Conservation (phyloP, 371 early-diverging fungal genomes). For the Smittium culicis region DNA sequence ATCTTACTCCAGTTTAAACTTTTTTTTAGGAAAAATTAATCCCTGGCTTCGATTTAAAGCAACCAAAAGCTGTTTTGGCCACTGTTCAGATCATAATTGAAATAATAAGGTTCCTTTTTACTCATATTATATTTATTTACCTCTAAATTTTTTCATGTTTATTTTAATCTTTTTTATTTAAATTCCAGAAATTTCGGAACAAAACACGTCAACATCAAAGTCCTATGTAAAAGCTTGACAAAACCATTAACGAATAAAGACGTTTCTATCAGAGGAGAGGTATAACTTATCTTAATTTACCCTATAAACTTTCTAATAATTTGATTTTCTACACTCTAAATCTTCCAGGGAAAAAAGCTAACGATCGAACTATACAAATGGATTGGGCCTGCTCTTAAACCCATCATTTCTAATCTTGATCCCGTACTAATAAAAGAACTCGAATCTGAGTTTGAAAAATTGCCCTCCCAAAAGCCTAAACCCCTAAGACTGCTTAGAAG, state of each 20-base stretch:
- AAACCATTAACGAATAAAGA: constrained; percentile 87
- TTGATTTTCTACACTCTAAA: constrained; percentile 19
- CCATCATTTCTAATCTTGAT: constrained; percentile 26
- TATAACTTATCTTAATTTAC: constrained; percentile 13
- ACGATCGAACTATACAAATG: constrained; percentile 31
- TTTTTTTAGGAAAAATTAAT: constrained; percentile 34
- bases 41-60: constrained; percentile 65
- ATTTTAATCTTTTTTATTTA: background rate
- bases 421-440: constrained; percentile 62
- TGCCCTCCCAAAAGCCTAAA: constrained; percentile 45
- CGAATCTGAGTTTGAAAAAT: constrained; percentile 58
- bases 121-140: background rate
- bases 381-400: constrained; percentile 30
- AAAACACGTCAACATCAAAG: constrained; percentile 61
- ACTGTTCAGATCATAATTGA: constrained; percentile 54
- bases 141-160: background rate
- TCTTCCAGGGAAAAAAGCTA: constrained; percentile 25
- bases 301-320: constrained; percentile 20
- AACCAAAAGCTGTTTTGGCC: constrained; percentile 78
- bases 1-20: constrained; percentile 7
- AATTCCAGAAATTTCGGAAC: constrained; percentile 45
- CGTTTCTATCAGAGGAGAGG: constrained; percentile 81
- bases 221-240: constrained; percentile 65
- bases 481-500: constrained; percentile 54
- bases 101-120: constrained; percentile 40